These are phyloP conservation scores for Solanum pennellii DNA, from an alignment of 257 asterid species.

Conservation along the genomic window DNA sequence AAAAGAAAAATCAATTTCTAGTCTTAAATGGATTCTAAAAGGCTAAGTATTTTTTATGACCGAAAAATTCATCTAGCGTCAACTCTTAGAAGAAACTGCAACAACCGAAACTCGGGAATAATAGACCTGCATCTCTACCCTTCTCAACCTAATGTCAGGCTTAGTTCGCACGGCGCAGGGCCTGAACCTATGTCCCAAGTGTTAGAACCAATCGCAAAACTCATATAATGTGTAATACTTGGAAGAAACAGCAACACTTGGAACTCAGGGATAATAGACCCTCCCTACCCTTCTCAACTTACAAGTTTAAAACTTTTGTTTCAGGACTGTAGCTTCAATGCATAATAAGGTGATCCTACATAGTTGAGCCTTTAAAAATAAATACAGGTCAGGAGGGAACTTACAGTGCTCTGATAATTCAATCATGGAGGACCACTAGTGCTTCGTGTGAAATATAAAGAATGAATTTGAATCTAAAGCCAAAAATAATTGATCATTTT, in stretches of 20 bases:
- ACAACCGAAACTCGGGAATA: not conserved
- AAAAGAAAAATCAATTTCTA: not conserved
- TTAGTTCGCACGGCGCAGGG: not conserved
- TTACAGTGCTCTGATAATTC: not conserved
- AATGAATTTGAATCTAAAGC: not conserved
- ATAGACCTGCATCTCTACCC: not conserved
- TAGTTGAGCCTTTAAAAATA: not conserved
- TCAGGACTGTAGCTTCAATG: not conserved
- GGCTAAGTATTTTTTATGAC: not conserved
- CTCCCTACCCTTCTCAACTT: not conserved
- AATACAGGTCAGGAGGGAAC: not conserved
- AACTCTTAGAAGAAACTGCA: not conserved
- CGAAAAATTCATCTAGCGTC: not conserved
- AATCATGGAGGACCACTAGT: not conserved
- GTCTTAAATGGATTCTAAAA: not conserved
- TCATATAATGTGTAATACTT: not conserved
- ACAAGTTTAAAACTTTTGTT: not conserved
- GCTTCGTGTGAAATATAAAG: not conserved
- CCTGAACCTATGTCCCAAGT: not conserved
- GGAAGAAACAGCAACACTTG: not conserved
- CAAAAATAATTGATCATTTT: not conserved
- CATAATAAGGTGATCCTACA: not conserved
- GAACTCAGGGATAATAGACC: not conserved
- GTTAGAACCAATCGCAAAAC: not conserved
- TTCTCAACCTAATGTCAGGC: not conserved